Base-by-base conservation (phyloP, 805 yeast species). In the Myxozyma melibiosi region DNA sequence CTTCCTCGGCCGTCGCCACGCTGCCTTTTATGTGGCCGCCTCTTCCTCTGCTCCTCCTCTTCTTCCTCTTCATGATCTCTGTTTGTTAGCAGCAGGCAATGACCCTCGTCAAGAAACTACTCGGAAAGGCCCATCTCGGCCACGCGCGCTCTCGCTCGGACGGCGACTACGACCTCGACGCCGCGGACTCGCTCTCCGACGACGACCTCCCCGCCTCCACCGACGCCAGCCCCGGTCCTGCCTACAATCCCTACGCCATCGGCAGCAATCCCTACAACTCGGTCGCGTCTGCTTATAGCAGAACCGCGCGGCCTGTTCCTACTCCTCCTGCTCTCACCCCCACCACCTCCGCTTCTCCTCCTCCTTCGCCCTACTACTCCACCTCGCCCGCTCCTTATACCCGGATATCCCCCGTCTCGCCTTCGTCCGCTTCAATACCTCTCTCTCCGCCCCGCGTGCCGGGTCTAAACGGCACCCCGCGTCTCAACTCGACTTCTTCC, bases 221-320 rank as follows among this genome's bases (percentile, higher is more conserved):
- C n/a, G 27, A 4, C 28, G 13, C 25, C 9, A 14, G 30, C 27
- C 30, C 25, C 16, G 27, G 39, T n/a, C 9, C 53, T 6, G 16
- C 38, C 13, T 49, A 22, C 24, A 57, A 53, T 44, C 61, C 61
- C n/a, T 57, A 57, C 43, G 58, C 58, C 16, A 14, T 57, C 18
- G 48, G 43, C 41, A 57, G 47, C 44, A 57, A 28, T 34, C 43
- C 53, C 4, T 57, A 47, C 53, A 55, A 55, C 45, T 51, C 52
- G 13, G 55, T 46, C n/a, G 38, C 55, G 13, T 43, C 51, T n/a
- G 35, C 43, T 25, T 51, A 51, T 28, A 34, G 28, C 9, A 39
- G 53, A 20, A 27, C 39, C n/a, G n/a, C n/a, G n/a, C n/a, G n/a
- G n/a, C n/a, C n/a, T n/a, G n/a, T n/a, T n/a, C n/a, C n/a, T 31